Evolutionary conservation across 441 rosid species (phyloP).

Genomic region (Pelargonium australe): DNA sequence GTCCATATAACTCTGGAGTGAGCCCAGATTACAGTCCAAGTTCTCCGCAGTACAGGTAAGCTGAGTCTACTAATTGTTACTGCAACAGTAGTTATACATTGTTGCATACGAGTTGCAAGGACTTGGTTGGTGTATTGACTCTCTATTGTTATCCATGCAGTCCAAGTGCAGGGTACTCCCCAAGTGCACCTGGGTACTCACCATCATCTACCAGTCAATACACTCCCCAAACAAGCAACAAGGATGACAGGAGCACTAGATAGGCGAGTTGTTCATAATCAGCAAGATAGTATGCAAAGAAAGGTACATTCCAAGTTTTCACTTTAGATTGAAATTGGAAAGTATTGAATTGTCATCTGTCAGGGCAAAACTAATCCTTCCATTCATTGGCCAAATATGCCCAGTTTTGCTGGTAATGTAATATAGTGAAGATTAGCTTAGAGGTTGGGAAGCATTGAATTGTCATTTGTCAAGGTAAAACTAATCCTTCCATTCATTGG

Average conservation of each 20-base stretch:
- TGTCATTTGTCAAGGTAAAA: too few species aligned
- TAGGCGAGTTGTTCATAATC: neutral
- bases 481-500: too few species aligned
- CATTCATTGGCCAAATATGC: too few species aligned
- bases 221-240: constrained; percentile 65
- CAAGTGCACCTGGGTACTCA: constrained; percentile 86
- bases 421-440: too few species aligned
- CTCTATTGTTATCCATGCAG: constrained; percentile 22
- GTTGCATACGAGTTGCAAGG: neutral
- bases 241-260: constrained; percentile 37
- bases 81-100: neutral
- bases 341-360: too few species aligned
- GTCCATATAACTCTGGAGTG: constrained; percentile 80
- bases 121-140: neutral
- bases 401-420: too few species aligned
- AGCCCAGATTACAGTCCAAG: constrained; percentile 87
- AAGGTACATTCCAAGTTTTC: too few species aligned
- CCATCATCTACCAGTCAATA: constrained; percentile 92
- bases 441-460: too few species aligned
- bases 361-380: too few species aligned
- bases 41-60: constrained; percentile 71
- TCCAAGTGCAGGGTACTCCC: constrained; percentile 94
- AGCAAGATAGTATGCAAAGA: too few species aligned
- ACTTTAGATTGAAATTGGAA: too few species aligned
- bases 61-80: neutral